Evolutionary conservation across 345 rosid species (phyloP).

Genomic region (Lagerstroemia speciosa): DNA sequence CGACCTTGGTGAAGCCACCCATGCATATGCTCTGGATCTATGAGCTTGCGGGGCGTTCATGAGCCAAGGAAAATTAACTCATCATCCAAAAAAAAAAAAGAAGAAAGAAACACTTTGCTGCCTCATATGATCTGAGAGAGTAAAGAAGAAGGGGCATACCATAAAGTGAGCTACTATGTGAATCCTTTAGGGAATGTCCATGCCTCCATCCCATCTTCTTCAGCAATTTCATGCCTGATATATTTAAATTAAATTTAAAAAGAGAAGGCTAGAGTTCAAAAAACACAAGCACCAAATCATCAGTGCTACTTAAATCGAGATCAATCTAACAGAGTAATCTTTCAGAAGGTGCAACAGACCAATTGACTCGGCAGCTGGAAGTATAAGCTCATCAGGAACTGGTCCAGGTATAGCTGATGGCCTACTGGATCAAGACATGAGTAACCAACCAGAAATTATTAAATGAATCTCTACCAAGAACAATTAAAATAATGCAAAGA

Average conservation of each 20-base stretch:
- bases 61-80: too few relatives aligned
- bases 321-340: neutral
- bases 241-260: neutral
- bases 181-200: slow-evolving; percentile 76
- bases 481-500: neutral
- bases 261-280: slow-evolving; percentile 9
- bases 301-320: neutral
- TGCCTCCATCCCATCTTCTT: slow-evolving; percentile 95
- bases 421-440: slow-evolving; percentile 22
- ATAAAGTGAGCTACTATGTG: slow-evolving; percentile 40
- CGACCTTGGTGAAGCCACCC: too few relatives aligned
- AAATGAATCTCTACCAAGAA: neutral
- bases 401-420: slow-evolving; percentile 97
- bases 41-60: too few relatives aligned
- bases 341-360: slow-evolving; percentile 43
- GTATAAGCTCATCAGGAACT: slow-evolving; percentile 71
- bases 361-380: slow-evolving; percentile 84
- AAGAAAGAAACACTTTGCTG: neutral
- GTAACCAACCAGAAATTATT: neutral
- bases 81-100: too few relatives aligned
- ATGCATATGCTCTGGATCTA: too few relatives aligned
- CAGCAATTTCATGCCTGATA: slow-evolving; percentile 71
- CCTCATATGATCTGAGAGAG: neutral
- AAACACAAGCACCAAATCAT: neutral
- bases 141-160: slow-evolving; percentile 23